Evolutionary conservation across 1,284 basidiomycete species (phyloP).

Genomic region (Ceratobasidium sp.): DNA sequence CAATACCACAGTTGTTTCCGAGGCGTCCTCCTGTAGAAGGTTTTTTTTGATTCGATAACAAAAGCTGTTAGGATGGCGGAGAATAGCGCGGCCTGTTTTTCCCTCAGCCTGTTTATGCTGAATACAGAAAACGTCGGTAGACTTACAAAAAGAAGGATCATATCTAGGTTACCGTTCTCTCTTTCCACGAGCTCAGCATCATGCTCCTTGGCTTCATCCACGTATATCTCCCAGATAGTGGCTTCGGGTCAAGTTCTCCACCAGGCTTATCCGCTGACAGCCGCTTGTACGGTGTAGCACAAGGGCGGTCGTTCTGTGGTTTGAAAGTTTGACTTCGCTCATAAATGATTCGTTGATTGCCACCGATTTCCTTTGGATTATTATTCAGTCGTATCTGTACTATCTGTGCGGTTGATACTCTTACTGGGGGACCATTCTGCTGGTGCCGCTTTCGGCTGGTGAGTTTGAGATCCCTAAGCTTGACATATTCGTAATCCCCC

Average conservation of each 20-base stretch:
- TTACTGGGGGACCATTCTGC: background rate
- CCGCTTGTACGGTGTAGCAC: background rate
- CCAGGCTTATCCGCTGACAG: background rate
- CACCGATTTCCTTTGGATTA: no score
- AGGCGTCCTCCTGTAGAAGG: background rate
- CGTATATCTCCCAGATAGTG: background rate
- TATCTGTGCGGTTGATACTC: no score
- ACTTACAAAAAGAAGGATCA: conserved; percentile 15
- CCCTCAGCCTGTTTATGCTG: no score
- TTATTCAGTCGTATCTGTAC: no score
- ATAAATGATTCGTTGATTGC: no score
- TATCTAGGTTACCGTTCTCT: background rate
- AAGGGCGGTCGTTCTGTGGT: background rate
- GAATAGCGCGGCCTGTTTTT: conserved; percentile 24
- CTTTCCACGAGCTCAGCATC: background rate
- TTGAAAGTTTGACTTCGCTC: background rate
- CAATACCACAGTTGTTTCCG: background rate
- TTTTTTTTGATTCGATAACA: conserved; percentile 14
- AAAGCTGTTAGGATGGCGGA: conserved; percentile 16
- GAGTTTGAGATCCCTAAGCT: background rate
- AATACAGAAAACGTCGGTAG: no score
- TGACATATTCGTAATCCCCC: no score
- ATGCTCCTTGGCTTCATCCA: background rate
- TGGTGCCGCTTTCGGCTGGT: background rate
- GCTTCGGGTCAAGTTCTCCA: background rate